Evolutionary conservation across 768 basidiomycete species (phyloP).

Genomic region (Hericium erinaceus): DNA sequence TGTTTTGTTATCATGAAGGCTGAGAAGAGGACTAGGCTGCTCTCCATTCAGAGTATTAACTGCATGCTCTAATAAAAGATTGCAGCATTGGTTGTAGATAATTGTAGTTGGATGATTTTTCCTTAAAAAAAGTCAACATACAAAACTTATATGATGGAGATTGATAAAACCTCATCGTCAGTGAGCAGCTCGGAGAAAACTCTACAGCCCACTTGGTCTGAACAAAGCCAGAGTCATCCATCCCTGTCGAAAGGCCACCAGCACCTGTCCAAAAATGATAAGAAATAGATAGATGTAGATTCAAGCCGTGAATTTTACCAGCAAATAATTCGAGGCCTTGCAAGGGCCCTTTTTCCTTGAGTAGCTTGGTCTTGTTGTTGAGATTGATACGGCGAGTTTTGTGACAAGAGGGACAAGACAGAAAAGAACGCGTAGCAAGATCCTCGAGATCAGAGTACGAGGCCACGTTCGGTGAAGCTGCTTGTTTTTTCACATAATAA

Average conservation of each 20-base stretch:
- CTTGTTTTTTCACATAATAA: constrained; percentile 40
- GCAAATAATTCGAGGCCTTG: constrained; percentile 60
- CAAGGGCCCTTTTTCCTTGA: constrained; percentile 33
- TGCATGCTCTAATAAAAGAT: constrained; percentile 48
- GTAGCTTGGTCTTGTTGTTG: constrained; percentile 21
- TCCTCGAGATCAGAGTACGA: neutral
- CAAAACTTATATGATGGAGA: neutral
- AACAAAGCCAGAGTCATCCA: constrained; percentile 52
- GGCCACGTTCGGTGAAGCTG: constrained; percentile 4
- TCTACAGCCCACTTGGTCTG: constrained; percentile 65
- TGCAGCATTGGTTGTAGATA: constrained; percentile 61
- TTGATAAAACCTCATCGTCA: constrained; percentile 45
- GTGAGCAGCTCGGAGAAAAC: constrained; percentile 51
- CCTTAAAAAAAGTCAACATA: constrained; percentile 25
- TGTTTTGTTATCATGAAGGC: constrained; percentile 29
- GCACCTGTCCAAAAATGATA: constrained; percentile 40
- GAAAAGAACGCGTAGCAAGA: constrained; percentile 16
- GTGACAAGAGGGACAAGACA: constrained; percentile 33
- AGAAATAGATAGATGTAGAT: neutral
- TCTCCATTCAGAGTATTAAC: constrained; percentile 37
- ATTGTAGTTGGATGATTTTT: constrained; percentile 48
- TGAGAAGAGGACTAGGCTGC: constrained; percentile 26
- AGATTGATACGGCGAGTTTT: constrained; percentile 23
- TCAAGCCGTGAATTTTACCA: constrained; percentile 29
- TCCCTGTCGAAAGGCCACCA: constrained; percentile 63